A percentile compares a stretch with the other conserved stretches of the same genome.
Evolutionary conservation across 1,284 basidiomycete species (phyloP).

Genomic region (Paramarasmius palmivorus): DNA sequence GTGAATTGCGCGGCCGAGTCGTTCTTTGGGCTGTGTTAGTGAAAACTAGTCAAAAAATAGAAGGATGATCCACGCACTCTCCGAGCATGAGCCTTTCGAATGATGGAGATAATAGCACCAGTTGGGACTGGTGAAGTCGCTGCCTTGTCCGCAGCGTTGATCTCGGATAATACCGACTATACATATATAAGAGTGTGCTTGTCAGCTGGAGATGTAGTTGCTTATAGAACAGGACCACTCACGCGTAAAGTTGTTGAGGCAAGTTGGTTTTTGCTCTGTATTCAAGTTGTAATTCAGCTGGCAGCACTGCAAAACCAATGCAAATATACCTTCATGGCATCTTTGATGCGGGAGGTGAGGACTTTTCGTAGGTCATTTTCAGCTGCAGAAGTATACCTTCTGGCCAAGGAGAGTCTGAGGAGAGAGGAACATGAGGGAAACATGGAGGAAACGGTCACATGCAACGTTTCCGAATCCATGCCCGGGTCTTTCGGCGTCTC

Average conservation of each 20-base stretch:
- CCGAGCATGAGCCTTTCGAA: conserved; percentile 58
- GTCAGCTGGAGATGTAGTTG: background rate
- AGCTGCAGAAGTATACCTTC: background rate
- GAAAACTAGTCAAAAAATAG: background rate
- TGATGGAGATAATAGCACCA: conserved; percentile 46
- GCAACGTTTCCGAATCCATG: no score
- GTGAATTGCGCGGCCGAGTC: conserved; percentile 60
- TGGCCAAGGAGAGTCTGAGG: no score
- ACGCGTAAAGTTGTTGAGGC: conserved; percentile 65
- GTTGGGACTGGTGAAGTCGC: conserved; percentile 41
- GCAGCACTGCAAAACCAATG: background rate
- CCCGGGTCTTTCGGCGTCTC: no score
- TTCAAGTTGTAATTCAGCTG: background rate
- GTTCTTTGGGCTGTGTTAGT: conserved; percentile 34
- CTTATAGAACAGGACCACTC: no score
- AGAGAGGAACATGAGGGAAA: no score
- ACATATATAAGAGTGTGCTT: background rate
- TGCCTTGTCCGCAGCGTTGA: conserved; percentile 66
- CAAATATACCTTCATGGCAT: conserved; percentile 63
- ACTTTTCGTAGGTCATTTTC: conserved; percentile 44
- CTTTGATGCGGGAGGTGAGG: conserved; percentile 48
- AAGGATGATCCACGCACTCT: conserved; percentile 39
- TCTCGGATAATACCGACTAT: conserved; percentile 67
- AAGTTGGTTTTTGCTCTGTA: conserved; percentile 52
- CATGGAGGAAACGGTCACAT: no score